Evolutionary conservation across 129 eudicot species (phyloP), one percentile per base, ranked within the genome.

Genomic region (Calendula officinalis): DNA sequence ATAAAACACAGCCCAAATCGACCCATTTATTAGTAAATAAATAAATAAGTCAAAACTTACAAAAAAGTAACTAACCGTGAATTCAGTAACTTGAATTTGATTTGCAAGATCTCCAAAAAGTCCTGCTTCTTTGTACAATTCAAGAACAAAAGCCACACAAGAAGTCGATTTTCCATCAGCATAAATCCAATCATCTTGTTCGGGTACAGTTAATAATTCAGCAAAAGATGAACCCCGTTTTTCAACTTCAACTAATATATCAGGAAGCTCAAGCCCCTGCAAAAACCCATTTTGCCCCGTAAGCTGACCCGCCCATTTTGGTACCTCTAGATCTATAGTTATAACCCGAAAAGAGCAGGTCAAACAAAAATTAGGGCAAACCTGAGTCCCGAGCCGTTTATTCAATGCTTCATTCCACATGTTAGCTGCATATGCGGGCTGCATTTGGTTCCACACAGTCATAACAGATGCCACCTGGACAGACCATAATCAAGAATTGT

Each of bases 351-450:
- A 64, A 47, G 57, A 47, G 45, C 45, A 65, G 32, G 11, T 41
- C 32, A 40, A 10, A 46, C 40, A 34, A 36, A 37, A 30, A 40
- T 10, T 56, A 33, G 36, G 58, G 16, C 63, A 10, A 38, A 94
- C 99, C 97, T 86, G 32, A 43, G 99, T 94, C 56, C 95, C 99
- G 71, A 94, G 95, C 49, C 99, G 83, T 60, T 86, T 94, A 82
- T 94, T 94, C 77, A 94, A 74, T 71, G 99, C 97, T 78, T 94
- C 99, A 48, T 89, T 86, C 99, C 97, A 94, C 90, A 94, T 75
- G 67, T 86, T 94, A 64, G 90, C 92, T 38, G 99, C 99, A 80
- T 89, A 94, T n/a, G 74, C 88, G 57, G 99, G 97, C 77, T 86
- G 86, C 69, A 94, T 58, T 38, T 94, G 99, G 53, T 62, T 86